Percentiles rank a stretch among this genome's conserved stretches.
Conservation (phyloP, 2,329 filamentous ascomycete species). For the Claviceps paspali region DNA sequence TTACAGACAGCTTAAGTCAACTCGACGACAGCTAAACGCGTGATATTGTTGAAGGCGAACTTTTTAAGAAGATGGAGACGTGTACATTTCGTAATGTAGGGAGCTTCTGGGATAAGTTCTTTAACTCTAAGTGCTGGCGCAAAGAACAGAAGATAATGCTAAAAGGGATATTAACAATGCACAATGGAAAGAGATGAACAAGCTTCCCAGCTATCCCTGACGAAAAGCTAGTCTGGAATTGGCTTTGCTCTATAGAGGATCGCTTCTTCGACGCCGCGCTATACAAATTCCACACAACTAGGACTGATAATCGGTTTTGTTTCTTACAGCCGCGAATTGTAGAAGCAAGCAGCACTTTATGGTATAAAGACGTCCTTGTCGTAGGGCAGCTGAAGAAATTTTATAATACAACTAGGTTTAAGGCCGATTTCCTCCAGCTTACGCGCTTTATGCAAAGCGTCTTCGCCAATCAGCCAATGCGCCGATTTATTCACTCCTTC, state of each 20-base stretch:
- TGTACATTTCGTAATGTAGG: slow-evolving; percentile 8
- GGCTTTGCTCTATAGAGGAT: slow-evolving; percentile 4
- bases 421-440: slow-evolving; percentile 9
- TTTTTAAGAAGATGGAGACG: slow-evolving; percentile 6
- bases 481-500: slow-evolving; percentile 10
- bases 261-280: slow-evolving; percentile 6
- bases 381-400: slow-evolving; percentile 10
- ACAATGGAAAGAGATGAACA: slow-evolving; percentile 8
- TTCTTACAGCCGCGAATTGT: slow-evolving; percentile 8
- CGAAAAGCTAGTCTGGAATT: slow-evolving; percentile 4
- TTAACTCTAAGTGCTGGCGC: slow-evolving; percentile 6
- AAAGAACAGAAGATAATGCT: slow-evolving; percentile 6
- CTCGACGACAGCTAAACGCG: slow-evolving; percentile 6
- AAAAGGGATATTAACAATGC: slow-evolving; percentile 3
- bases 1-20: too few relatives aligned
- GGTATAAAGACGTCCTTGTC: slow-evolving; percentile 10
- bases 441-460: slow-evolving; percentile 8
- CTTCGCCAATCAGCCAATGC: slow-evolving; percentile 10
- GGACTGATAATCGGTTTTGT: slow-evolving; percentile 8
- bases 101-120: slow-evolving; percentile 9
- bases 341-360: slow-evolving; percentile 1
- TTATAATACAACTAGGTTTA: slow-evolving; percentile 6
- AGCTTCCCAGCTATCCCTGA: slow-evolving; percentile 6
- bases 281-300: slow-evolving; percentile 8
- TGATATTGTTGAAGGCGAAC: slow-evolving; percentile 3